phyloP scores from a whole-genome alignment of 495 filamentous ascomycete species.

The Beverwykella pulmonaria region DNA sequence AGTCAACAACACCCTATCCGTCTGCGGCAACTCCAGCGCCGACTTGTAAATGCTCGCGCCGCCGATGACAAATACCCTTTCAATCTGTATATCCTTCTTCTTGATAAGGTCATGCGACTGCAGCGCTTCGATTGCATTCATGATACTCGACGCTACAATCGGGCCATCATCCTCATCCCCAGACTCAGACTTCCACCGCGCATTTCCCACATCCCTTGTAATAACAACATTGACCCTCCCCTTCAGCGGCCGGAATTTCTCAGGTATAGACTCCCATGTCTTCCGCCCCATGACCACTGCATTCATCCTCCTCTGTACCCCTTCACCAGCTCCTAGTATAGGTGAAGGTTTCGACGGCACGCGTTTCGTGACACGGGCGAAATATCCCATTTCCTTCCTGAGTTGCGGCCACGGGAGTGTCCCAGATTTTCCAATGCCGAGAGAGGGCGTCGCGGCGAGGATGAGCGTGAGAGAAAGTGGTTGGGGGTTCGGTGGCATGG shows the following conservation, averaged over 20 bases:
- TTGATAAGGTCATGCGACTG: conserved; percentile 18
- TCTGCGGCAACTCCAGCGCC: conserved; percentile 55
- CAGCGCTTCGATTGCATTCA: conserved; percentile 55
- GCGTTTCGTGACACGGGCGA: conserved; percentile 85
- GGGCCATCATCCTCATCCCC: conserved; percentile 24
- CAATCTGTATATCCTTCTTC: conserved; percentile 41
- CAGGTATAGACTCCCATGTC: conserved; percentile 87
- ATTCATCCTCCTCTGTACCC: conserved; percentile 59
- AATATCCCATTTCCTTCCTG: conserved; percentile 89
- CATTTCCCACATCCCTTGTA: conserved; percentile 51
- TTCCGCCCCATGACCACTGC: conserved; percentile 96
- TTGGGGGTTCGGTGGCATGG: conserved; percentile 52
- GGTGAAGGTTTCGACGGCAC: conserved; percentile 34
- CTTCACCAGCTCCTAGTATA: neutral
- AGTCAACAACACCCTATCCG: conserved; percentile 63
- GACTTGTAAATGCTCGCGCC: conserved; percentile 80
- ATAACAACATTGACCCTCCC: conserved; percentile 79
- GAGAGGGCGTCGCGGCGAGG: conserved; percentile 71
- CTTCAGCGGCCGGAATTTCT: conserved; percentile 73
- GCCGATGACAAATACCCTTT: conserved; percentile 81
- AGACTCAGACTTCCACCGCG: conserved; percentile 38
- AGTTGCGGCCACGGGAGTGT: conserved; percentile 86
- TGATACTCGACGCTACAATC: conserved; percentile 59
- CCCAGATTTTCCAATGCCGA: conserved; percentile 84
- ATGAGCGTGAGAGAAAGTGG: conserved; percentile 73